phyloP scores from a whole-genome alignment of 805 yeast genomes.

The Lipomyces sp. region DNA sequence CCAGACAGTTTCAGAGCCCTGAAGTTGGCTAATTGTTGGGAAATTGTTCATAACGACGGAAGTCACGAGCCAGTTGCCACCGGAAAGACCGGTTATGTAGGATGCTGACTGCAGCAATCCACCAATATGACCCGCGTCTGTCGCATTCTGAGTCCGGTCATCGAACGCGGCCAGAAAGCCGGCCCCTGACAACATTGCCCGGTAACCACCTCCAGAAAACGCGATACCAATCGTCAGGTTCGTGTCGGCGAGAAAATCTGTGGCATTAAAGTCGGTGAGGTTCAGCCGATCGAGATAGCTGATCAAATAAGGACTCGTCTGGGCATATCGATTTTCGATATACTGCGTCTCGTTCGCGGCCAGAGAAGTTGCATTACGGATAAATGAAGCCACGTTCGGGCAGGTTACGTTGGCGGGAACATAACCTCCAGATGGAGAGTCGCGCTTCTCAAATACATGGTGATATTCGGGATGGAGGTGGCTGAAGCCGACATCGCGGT shows the following conservation, averaged over 20 bases:
- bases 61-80: slow-evolving; percentile 82
- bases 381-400: slow-evolving; percentile 46
- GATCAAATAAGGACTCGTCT: slow-evolving; percentile 42
- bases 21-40: slow-evolving; percentile 64
- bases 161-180: slow-evolving; percentile 83
- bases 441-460: background rate
- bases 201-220: slow-evolving; percentile 87
- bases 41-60: slow-evolving; percentile 69
- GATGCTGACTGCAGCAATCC: slow-evolving; percentile 72
- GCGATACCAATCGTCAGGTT: slow-evolving; percentile 50
- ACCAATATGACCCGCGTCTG: slow-evolving; percentile 60
- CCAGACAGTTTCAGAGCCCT: slow-evolving; percentile 60
- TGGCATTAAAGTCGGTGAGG: slow-evolving; percentile 55
- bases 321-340: slow-evolving; percentile 27
- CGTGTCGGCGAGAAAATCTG: slow-evolving; percentile 39
- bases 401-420: slow-evolving; percentile 56
- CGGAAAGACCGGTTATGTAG: slow-evolving; percentile 76
- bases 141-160: slow-evolving; percentile 62
- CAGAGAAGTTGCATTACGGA: slow-evolving; percentile 38
- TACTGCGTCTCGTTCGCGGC: slow-evolving; percentile 37
- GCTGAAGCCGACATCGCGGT: background rate
- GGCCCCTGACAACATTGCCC: slow-evolving; percentile 85
- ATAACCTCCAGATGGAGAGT: slow-evolving; percentile 49
- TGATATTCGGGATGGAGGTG: background rate
- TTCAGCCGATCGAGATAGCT: slow-evolving; percentile 53